Conservation (phyloP, 2,329 filamentous ascomycete genomes). For the Fusarium sp. region DNA sequence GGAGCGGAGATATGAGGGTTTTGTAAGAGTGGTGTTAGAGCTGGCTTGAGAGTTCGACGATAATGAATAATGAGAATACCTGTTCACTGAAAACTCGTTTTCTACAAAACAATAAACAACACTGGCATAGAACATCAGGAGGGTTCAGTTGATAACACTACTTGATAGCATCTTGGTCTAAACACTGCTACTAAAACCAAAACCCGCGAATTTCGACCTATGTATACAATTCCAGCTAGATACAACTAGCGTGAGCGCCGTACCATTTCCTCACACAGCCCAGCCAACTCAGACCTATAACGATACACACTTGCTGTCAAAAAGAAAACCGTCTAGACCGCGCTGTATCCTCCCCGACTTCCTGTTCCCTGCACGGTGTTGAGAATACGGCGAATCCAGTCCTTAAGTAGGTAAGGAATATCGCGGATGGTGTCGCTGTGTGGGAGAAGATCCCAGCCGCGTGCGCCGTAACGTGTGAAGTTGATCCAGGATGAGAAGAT, state of each 20-base stretch:
- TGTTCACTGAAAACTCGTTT: not conserved
- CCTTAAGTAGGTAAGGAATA: constrained; percentile 88
- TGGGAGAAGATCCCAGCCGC: constrained; percentile 93
- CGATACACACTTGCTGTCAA: not conserved
- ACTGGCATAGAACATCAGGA: not conserved
- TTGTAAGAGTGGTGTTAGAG: not conserved
- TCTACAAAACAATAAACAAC: not conserved
- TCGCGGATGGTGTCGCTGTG: constrained; percentile 93
- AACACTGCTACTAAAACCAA: constrained; percentile 29
- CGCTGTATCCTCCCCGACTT: constrained; percentile 90
- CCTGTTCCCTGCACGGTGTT: constrained; percentile 86
- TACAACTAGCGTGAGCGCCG: constrained; percentile 41
- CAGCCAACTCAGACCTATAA: not conserved
- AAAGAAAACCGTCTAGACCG: constrained; percentile 66
- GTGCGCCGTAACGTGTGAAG: constrained; percentile 94
- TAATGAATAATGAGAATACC: not conserved
- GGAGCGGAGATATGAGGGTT: not conserved
- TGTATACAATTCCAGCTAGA: constrained; percentile 40
- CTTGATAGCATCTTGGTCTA: constrained; percentile 21
- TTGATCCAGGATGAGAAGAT: constrained; percentile 99
- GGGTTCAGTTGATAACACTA: not conserved
- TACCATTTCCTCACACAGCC: constrained; percentile 3
- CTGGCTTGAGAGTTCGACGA: not conserved
- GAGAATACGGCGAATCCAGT: constrained; percentile 81
- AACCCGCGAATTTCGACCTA: constrained; percentile 20